phyloP scores from a whole-genome alignment of 441 rosid genomes.

The Eutrema salsugineum region DNA sequence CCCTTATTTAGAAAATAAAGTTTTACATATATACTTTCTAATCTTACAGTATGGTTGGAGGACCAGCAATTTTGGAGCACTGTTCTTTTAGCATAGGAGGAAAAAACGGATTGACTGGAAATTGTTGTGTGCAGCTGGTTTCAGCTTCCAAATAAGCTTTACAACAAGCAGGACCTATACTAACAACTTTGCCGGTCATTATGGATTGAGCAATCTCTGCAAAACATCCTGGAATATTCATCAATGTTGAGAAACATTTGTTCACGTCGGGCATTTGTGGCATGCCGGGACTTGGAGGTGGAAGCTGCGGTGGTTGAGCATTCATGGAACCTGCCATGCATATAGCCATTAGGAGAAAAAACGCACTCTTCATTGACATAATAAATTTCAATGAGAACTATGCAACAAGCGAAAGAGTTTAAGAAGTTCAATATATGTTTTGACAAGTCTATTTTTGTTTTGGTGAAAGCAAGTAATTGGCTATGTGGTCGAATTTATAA shows the following conservation, averaged over 20 bases:
- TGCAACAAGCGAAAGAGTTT: not conserved
- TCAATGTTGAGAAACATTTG: not conserved
- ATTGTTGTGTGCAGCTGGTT: not conserved
- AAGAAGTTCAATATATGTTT: not conserved
- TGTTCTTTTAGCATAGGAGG: not conserved
- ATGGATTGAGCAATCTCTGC: not conserved
- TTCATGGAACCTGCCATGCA: not conserved
- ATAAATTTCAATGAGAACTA: not conserved
- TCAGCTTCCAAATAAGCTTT: not conserved
- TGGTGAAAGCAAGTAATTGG: not conserved
- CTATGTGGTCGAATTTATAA: not conserved
- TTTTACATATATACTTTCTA: no score
- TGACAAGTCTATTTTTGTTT: not conserved
- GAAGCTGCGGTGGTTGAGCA: not conserved
- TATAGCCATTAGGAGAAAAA: not conserved
- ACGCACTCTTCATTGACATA: not conserved
- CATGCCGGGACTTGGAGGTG: not conserved
- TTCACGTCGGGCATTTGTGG: not conserved
- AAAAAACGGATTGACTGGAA: not conserved
- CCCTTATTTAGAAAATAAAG: no score
- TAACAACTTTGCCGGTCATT: not conserved
- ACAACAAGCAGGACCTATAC: slow-evolving; percentile 7
- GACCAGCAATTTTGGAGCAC: no score
- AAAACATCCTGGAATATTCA: not conserved
- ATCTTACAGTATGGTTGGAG: no score